Evolutionary conservation across 805 yeast species (phyloP).

Genomic region (Candida railenensis): DNA sequence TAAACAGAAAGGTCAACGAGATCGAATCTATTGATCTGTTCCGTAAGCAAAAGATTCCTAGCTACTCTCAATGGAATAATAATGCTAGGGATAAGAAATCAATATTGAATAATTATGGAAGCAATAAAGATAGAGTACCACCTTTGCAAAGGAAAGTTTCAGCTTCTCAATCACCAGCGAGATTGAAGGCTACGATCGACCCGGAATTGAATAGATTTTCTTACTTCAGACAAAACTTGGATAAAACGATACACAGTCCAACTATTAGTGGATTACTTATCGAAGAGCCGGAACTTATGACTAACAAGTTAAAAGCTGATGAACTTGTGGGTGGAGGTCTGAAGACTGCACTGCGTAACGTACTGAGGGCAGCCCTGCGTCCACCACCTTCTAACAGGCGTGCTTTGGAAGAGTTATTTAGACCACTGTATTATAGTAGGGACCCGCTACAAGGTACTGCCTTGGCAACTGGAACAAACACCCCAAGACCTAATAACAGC

Average conservation of each 20-base stretch:
- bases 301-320: slow-evolving; percentile 16
- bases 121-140: not conserved
- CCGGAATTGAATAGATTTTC: slow-evolving; percentile 65
- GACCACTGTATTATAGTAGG: slow-evolving; percentile 20
- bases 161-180: not conserved
- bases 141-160: not conserved
- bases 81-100: not conserved
- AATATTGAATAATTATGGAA: not conserved
- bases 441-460: not conserved
- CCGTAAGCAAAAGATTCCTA: slow-evolving; percentile 36
- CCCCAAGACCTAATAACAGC: not conserved
- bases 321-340: slow-evolving; percentile 6
- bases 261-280: slow-evolving; percentile 73
- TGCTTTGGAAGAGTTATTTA: slow-evolving; percentile 23
- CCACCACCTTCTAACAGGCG: not conserved
- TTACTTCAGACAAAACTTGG: slow-evolving; percentile 86
- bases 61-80: slow-evolving; percentile 8
- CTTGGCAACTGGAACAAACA: slow-evolving; percentile 1
- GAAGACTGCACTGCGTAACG: slow-evolving; percentile 7
- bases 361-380: slow-evolving; percentile 5
- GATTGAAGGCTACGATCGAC: slow-evolving; percentile 3
- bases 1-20: slow-evolving; percentile 31
- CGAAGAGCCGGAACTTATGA: slow-evolving; percentile 8
- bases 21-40: slow-evolving; percentile 25
- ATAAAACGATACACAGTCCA: slow-evolving; percentile 87